Percentiles rank a stretch among this genome's conserved stretches.
These are phyloP conservation scores for Psidium guajava DNA, from an alignment of 345 rosid species.

Conservation along the genomic window DNA sequence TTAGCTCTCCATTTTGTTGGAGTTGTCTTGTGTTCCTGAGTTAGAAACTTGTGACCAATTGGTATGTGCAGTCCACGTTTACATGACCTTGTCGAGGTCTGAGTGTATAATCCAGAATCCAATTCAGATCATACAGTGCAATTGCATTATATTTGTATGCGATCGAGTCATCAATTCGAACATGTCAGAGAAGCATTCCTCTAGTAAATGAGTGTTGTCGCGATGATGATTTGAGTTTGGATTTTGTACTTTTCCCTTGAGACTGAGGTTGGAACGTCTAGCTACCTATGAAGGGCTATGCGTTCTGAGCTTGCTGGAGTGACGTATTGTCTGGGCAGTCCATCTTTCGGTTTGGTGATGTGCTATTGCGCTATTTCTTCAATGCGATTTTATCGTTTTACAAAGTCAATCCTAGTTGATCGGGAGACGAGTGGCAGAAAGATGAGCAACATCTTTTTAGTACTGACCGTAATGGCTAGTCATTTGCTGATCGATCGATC, in stretches of 20 bases:
- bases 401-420: background rate
- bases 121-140: background rate
- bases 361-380: background rate
- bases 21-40: background rate
- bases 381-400: background rate
- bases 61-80: background rate
- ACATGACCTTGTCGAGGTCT: background rate
- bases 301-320: background rate
- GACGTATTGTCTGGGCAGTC: background rate
- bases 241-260: background rate
- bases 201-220: background rate
- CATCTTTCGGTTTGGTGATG: background rate
- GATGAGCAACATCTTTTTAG: background rate
- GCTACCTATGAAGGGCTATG: background rate
- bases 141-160: background rate
- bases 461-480: background rate
- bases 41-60: background rate
- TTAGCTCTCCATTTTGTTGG: background rate
- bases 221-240: background rate
- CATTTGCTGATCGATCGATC: background rate
- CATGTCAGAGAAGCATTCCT: background rate
- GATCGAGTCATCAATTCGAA: background rate
- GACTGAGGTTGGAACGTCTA: background rate
- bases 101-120: background rate
- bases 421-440: background rate